phyloP scores from a whole-genome alignment of 2,329 filamentous ascomycete genomes.

The Neonectria neomacrospora region DNA sequence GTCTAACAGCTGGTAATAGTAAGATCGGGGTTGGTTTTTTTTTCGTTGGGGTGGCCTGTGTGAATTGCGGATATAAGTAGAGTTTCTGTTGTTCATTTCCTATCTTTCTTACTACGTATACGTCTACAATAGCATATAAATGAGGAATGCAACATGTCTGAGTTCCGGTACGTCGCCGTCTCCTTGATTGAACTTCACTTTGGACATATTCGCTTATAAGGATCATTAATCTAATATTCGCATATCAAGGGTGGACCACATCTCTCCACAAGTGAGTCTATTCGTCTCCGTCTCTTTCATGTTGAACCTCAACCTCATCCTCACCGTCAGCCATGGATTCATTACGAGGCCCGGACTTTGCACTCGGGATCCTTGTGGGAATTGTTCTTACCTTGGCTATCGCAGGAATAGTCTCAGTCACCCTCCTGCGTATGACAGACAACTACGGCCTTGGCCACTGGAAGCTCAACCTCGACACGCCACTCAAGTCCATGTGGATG shows the following conservation, averaged over 20 bases:
- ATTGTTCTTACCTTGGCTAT: slow-evolving; percentile 35
- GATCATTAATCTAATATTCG: neutral
- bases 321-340: slow-evolving; percentile 4
- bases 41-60: too few relatives aligned
- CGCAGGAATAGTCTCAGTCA: slow-evolving; percentile 26
- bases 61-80: too few relatives aligned
- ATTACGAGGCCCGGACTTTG: slow-evolving; percentile 36
- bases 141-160: too few relatives aligned
- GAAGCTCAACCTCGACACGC: slow-evolving; percentile 62
- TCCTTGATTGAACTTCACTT: too few relatives aligned
- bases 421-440: slow-evolving; percentile 43
- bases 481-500: slow-evolving; percentile 68
- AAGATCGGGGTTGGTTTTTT: too few relatives aligned
- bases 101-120: too few relatives aligned
- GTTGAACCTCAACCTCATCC: slow-evolving; percentile 9
- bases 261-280: neutral
- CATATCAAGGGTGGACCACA: neutral
- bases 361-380: slow-evolving; percentile 45
- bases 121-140: too few relatives aligned
- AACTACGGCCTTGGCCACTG: slow-evolving; percentile 66
- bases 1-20: too few relatives aligned
- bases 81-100: too few relatives aligned
- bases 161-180: too few relatives aligned
- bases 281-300: neutral
- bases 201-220: neutral